Evolutionary conservation across 1,284 basidiomycete genomes (phyloP), one percentile per base, ranked within the genome.

Genomic region (Moesziomyces antarcticus): DNA sequence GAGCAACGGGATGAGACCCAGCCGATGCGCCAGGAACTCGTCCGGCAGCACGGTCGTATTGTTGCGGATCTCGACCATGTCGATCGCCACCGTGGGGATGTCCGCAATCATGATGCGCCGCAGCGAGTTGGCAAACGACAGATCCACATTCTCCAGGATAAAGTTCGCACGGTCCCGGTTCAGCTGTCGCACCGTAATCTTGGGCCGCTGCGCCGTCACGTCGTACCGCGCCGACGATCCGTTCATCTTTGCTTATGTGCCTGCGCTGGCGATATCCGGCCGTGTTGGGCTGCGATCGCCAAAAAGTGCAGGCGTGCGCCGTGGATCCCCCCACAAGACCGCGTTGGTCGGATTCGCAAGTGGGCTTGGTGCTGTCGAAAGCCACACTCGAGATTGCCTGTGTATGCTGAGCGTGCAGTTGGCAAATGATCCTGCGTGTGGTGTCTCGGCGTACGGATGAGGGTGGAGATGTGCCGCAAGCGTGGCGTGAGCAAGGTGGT

Each of bases 21-120:
- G 87, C 46, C 97, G 89, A 85, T 99, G 97, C 0, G 94, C 93
- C 67, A 99, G 91, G 86, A 97, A 97, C 86, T 99, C 97, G 85
- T 99, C 97, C 1, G 96, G 93, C 35, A 99, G 86, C 4, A 98
- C 95, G 0, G 92, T 91, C 9, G 94, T 96, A 84, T 99, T 99
- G 60, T 89, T 89, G 71, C 91, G 88, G 75, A 99, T 92, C 84
- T 96, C 93, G 3, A 99, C 96, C 86, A 96, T 91, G 86, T 99
- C 97, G 78, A 99, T 98, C 25, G 95, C 96, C 22, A 82, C 77
- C 13, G 82, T 84, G 1, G 81, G 79, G 7, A 84, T 80, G 42
- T 84, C 82, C 9, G 82, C 82, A 21, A 84, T 84, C 65, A 84
- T 78, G 40, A 77, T 74, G 11, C 82, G 64, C 45, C 82, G 57